Conservation (phyloP, 2,329 filamentous ascomycete species). For the Bisporella sp. region DNA sequence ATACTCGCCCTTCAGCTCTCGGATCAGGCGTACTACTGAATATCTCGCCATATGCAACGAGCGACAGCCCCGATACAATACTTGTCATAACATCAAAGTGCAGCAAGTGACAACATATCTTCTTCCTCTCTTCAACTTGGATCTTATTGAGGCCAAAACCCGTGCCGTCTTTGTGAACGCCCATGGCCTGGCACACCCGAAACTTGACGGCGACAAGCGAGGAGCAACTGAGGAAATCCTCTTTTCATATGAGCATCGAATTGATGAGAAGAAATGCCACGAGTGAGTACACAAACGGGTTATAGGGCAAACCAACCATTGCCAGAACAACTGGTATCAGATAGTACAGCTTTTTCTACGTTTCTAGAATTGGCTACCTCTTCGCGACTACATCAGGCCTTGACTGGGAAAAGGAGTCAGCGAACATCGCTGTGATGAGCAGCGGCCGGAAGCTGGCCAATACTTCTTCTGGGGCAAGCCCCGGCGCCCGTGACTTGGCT, state of each 20-base stretch:
- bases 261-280: not conserved
- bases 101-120: not conserved
- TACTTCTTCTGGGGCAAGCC: not conserved
- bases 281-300: not conserved
- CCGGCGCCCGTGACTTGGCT: not conserved
- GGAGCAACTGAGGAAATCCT: not conserved
- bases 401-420: not conserved
- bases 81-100: not conserved
- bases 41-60: not conserved
- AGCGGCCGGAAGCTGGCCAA: not conserved
- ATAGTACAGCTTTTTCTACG: not conserved
- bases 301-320: not conserved
- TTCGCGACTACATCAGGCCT: not conserved
- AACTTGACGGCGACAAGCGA: not conserved
- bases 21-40: not conserved
- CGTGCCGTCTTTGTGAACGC: not conserved
- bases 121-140: not conserved
- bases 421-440: not conserved
- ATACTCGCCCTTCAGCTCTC: too few relatives aligned
- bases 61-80: not conserved
- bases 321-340: not conserved
- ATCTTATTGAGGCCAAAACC: not conserved
- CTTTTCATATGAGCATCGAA: not conserved
- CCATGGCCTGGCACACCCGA: not conserved
- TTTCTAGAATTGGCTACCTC: not conserved